phyloP scores from a whole-genome alignment of 2,329 filamentous ascomycete genomes.

The Diaporthe sp. region DNA sequence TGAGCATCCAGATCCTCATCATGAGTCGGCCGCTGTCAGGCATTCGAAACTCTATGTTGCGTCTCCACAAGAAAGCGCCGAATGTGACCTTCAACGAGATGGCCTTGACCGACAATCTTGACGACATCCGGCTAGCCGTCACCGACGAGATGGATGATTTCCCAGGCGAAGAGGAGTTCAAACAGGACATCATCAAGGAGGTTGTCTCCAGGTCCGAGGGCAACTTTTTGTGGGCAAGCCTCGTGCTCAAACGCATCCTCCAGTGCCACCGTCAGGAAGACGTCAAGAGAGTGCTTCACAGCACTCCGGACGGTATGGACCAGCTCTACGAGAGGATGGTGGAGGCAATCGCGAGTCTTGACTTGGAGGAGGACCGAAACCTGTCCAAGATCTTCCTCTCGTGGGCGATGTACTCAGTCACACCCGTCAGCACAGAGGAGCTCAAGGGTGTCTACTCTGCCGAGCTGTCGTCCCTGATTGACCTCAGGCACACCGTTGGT shows the following conservation, averaged over 20 bases:
- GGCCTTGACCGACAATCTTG: constrained; percentile 37
- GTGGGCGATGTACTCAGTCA: constrained; percentile 44
- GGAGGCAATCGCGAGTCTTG: constrained; percentile 31
- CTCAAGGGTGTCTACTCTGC: constrained; percentile 36
- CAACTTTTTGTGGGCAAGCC: constrained; percentile 45
- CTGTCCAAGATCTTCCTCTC: constrained; percentile 42
- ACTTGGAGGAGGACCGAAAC: constrained; percentile 37
- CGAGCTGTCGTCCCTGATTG: constrained; percentile 40
- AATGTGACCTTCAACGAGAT: constrained; percentile 12
- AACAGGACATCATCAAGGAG: constrained; percentile 33
- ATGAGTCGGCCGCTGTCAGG: constrained; percentile 13
- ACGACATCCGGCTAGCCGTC: constrained; percentile 42
- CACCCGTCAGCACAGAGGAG: constrained; percentile 43
- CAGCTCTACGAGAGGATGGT: constrained; percentile 45
- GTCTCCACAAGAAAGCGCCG: constrained; percentile 19
- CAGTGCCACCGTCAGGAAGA: constrained; percentile 44
- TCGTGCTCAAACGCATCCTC: constrained; percentile 42
- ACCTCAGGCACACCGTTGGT: constrained; percentile 42
- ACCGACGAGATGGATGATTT: constrained; percentile 43
- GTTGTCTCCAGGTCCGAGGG: constrained; percentile 41
- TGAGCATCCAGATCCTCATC: constrained; percentile 19
- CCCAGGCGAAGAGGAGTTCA: constrained; percentile 41
- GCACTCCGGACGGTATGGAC: constrained; percentile 44
- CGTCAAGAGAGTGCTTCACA: constrained; percentile 40
- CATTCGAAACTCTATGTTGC: constrained; percentile 8